phyloP scores from a whole-genome alignment of 2,329 filamentous ascomycete species.

The Fusarium sp. region DNA sequence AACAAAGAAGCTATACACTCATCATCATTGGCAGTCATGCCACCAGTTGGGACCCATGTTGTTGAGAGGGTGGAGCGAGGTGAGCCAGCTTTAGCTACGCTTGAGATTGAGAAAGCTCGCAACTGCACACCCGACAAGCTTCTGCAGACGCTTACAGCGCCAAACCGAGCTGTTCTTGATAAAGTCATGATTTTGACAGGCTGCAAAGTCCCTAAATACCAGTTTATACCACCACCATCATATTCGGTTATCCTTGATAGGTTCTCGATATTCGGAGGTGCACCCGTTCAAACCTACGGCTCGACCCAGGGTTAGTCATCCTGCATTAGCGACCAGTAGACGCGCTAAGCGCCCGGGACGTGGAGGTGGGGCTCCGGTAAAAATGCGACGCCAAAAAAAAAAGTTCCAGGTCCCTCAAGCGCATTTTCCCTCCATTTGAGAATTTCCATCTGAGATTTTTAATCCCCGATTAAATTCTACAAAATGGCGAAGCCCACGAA shows the following conservation, averaged over 20 bases:
- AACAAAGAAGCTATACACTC: conserved; percentile 59
- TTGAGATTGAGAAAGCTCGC: conserved; percentile 43
- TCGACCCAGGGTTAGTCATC: conserved; percentile 18
- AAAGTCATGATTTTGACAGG: conserved; percentile 31
- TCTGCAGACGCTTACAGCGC: conserved; percentile 22
- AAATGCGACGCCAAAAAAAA: conserved; percentile 45
- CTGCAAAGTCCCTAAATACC: not conserved
- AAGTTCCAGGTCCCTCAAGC: conserved; percentile 38
- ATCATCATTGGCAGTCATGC: conserved; percentile 69
- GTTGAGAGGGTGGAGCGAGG: conserved; percentile 68
- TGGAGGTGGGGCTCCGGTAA: conserved; percentile 36
- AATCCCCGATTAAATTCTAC: conserved; percentile 14
- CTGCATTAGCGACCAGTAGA: conserved; percentile 18
- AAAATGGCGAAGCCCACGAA: conserved; percentile 56
- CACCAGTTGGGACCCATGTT: conserved; percentile 84
- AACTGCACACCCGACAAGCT: conserved; percentile 23
- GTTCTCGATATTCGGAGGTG: conserved; percentile 22
- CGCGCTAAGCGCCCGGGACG: conserved; percentile 42
- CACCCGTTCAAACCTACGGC: conserved; percentile 11
- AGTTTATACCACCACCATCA: conserved; percentile 9
- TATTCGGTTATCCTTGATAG: conserved; percentile 9
- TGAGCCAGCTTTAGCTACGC: conserved; percentile 52
- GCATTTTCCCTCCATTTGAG: conserved; percentile 31
- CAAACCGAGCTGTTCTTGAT: conserved; percentile 27
- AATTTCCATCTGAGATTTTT: conserved; percentile 41